These are phyloP conservation scores for Apiospora malaysiana DNA, from an alignment of 2,329 filamentous ascomycete species.

Conservation along the genomic window DNA sequence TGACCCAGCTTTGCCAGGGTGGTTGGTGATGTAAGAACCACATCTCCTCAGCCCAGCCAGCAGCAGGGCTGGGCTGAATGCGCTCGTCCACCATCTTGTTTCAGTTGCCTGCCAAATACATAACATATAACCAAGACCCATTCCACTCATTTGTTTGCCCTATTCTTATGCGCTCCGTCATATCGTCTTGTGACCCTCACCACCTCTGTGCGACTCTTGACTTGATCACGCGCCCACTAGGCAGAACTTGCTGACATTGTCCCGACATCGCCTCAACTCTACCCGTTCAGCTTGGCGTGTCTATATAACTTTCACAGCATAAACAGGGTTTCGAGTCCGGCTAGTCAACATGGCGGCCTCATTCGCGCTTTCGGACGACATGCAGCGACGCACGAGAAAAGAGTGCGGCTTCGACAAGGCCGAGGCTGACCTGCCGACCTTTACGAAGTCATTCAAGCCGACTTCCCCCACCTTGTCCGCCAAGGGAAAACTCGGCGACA, in stretches of 20 bases:
- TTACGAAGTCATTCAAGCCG: constrained; percentile 36
- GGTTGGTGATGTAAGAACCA: constrained; percentile 6
- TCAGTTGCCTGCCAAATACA: neutral
- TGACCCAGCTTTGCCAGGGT: neutral
- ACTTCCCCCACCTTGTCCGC: constrained; percentile 29
- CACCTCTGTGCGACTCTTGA: neutral
- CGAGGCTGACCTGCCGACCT: constrained; percentile 53
- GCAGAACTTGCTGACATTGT: constrained; percentile 3
- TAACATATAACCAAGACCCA: constrained; percentile 1
- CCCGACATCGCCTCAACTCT: neutral
- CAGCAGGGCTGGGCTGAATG: constrained; percentile 5
- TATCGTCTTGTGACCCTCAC: neutral
- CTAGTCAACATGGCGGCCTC: neutral
- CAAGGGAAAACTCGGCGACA: constrained; percentile 39
- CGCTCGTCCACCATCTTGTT: neutral
- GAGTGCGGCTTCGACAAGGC: constrained; percentile 55
- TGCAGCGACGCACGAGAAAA: constrained; percentile 57
- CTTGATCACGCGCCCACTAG: neutral
- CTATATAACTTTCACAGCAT: constrained; percentile 11
- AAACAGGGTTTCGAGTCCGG: neutral
- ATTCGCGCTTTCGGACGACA: constrained; percentile 35
- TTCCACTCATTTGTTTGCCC: constrained; percentile 7
- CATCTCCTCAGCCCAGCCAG: neutral
- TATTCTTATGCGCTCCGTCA: neutral
- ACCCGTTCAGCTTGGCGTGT: constrained; percentile 11